Evolutionary conservation across 106 monocot genomes (phyloP), one percentile per base, ranked within the genome.

Genomic region (Platanthera guangdongensis): DNA sequence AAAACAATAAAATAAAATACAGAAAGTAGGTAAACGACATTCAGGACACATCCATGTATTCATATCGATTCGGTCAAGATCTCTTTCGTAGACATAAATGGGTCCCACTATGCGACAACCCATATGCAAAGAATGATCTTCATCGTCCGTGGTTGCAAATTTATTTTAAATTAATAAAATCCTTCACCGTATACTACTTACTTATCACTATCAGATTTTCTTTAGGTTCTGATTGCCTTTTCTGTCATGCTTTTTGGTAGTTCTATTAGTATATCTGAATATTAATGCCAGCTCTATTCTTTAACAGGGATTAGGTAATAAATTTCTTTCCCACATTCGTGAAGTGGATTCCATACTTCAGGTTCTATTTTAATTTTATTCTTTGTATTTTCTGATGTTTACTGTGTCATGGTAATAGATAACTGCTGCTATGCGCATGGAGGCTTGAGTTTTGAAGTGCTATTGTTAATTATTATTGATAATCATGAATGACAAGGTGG

Each of bases 261-360:
- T 70, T 70, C 6, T 70, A 70, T 6, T 7, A 15, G 15, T 65
- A 65, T 32, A 70, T 50, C 18, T 51, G 49, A 22, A 57, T 54
- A 55, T 39, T 75, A 39, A 75, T 77, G 14, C 77, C 18, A 71
- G 5, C 74, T 81, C 67, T 21, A 15, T 8, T 28, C 7, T 82
- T 84, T 39, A 47, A 46, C 87, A 95, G 95, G 95, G 95, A 54
- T 73, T 95, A 65, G 92, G 95, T 46, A 95, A 95, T 87, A 92
- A 95, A 78, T 95, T 95, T 80, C 90, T 95, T 79, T 90, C 95
- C 7, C 89, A 95, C 84, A 95, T 95, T 76, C 95, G 92, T 65
- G 92, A 95, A 88, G 95, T 95, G 77, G 95, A 95, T 85, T 89
- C 95, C 64, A 95, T 95, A 75, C 85, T 95, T 54, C 95, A 95